A percentile compares a stretch with the other conserved stretches of the same genome.
Conservation (phyloP, 2,329 filamentous ascomycete genomes). For the Ilyonectria destructans region DNA sequence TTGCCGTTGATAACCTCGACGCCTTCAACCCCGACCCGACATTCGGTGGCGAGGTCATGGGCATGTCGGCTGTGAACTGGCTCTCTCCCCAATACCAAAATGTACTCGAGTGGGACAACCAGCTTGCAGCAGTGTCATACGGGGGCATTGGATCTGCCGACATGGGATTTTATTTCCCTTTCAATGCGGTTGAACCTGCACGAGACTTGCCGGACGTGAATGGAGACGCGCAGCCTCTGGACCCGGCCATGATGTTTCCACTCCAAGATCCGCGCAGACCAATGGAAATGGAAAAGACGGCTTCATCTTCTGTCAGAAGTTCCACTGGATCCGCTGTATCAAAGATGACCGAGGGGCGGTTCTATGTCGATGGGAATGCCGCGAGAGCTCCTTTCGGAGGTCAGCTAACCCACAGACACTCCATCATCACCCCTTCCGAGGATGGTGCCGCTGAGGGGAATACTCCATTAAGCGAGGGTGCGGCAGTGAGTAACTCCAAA, state of each 20-base stretch:
- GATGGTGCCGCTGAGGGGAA: not conserved
- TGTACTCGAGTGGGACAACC: not conserved
- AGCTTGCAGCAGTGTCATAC: not conserved
- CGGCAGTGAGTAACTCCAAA: not conserved
- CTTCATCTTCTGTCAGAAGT: not conserved
- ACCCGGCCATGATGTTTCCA: not conserved
- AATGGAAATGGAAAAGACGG: not conserved
- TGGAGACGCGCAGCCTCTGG: not conserved
- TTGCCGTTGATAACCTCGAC: not conserved
- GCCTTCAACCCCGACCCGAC: not conserved
- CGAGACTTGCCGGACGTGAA: not conserved
- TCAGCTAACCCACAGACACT: not conserved
- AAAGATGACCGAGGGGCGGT: not conserved
- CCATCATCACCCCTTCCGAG: not conserved
- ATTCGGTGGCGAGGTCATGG: not conserved
- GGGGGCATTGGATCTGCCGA: not conserved
- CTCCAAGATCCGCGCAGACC: not conserved
- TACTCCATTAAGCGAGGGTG: not conserved
- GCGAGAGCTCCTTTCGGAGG: constrained; percentile 21
- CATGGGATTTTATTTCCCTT: not conserved
- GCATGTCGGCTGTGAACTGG: constrained; percentile 20
- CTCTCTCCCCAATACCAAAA: constrained; percentile 11
- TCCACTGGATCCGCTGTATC: not conserved
- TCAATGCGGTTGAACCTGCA: not conserved
- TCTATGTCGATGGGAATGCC: constrained; percentile 18